phyloP scores from a whole-genome alignment of 805 yeast genomes.

The Cyberlindnera misumaiensis region DNA sequence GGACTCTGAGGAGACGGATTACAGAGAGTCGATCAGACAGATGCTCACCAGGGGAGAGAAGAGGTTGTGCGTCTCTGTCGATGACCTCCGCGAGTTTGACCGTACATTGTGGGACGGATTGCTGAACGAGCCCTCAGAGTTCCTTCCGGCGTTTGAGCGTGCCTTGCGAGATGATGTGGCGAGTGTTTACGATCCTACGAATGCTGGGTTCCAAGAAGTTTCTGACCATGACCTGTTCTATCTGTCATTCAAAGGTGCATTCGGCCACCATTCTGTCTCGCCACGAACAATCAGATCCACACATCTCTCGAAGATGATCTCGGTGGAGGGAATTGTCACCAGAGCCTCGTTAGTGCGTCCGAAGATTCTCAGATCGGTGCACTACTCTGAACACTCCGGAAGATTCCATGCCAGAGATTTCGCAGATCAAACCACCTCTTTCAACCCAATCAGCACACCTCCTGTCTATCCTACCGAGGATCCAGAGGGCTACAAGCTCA shows the following conservation, averaged over 20 bases:
- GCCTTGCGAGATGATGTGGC: conserved; percentile 77
- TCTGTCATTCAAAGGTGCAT: conserved; percentile 81
- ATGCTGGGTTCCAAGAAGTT: conserved; percentile 43
- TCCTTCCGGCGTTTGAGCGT: conserved; percentile 79
- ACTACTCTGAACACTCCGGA: conserved; percentile 79
- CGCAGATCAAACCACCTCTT: conserved; percentile 85
- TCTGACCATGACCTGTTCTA: conserved; percentile 61
- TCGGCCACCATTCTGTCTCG: conserved; percentile 80
- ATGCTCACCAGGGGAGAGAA: conserved; percentile 63
- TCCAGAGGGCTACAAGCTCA: conserved; percentile 78
- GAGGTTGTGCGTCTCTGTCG: conserved; percentile 71
- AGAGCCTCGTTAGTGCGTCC: conserved; percentile 91
- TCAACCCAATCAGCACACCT: conserved; percentile 75
- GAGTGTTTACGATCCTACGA: conserved; percentile 61
- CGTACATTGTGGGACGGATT: conserved; percentile 70
- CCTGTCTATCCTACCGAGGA: conserved; percentile 92
- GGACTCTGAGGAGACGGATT: conserved; percentile 54
- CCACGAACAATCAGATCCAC: conserved; percentile 82
- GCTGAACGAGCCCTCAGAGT: conserved; percentile 73
- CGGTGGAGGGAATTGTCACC: conserved; percentile 93
- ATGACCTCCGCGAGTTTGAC: conserved; percentile 84
- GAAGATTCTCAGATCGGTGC: conserved; percentile 84
- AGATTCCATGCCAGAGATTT: conserved; percentile 88
- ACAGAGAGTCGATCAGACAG: conserved; percentile 61
- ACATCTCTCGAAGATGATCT: conserved; percentile 72